Evolutionary conservation across 2,329 filamentous ascomycete genomes (phyloP).

Genomic region (Huntiella decipiens): DNA sequence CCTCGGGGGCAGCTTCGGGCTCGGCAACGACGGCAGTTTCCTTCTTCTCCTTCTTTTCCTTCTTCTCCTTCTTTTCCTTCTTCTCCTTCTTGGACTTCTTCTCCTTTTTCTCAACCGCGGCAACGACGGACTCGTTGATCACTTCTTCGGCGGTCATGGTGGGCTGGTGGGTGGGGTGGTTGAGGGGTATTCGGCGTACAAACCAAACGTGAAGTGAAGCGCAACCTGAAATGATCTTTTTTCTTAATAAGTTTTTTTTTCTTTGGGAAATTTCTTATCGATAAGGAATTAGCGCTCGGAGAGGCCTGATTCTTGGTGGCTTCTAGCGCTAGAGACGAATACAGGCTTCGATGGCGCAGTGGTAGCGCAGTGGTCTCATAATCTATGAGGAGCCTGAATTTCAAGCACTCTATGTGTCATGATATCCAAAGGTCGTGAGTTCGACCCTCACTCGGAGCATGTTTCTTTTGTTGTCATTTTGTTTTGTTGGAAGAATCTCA

Average conservation of each 20-base stretch:
- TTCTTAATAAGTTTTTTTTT: too few relatives aligned
- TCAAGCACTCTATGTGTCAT: conserved; percentile 2
- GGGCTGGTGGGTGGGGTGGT: neutral
- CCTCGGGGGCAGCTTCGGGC: conserved; percentile 7
- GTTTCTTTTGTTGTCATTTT: neutral
- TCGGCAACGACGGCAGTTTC: conserved; percentile 16
- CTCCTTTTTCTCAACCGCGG: conserved; percentile 15
- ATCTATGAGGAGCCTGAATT: conserved; percentile 11
- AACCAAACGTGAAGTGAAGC: too few relatives aligned
- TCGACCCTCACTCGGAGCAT: conserved; percentile 13
- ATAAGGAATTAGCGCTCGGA: neutral
- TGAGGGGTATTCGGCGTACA: neutral
- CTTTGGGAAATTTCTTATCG: neutral
- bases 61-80: conserved; percentile 14
- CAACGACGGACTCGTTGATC: conserved; percentile 9
- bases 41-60: conserved; percentile 18
- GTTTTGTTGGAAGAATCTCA: too few relatives aligned
- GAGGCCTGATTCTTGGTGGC: neutral
- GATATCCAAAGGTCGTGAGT: conserved; percentile 13
- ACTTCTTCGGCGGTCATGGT: conserved; percentile 8
- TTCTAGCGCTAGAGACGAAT: neutral
- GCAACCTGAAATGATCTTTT: too few relatives aligned
- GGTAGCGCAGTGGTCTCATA: conserved; percentile 12
- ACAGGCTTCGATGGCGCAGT: conserved; percentile 12
- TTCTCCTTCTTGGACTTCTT: conserved; percentile 11